Evolutionary conservation across 2,329 filamentous ascomycete genomes (phyloP).

Genomic region (Thielaviopsis ethacetica): DNA sequence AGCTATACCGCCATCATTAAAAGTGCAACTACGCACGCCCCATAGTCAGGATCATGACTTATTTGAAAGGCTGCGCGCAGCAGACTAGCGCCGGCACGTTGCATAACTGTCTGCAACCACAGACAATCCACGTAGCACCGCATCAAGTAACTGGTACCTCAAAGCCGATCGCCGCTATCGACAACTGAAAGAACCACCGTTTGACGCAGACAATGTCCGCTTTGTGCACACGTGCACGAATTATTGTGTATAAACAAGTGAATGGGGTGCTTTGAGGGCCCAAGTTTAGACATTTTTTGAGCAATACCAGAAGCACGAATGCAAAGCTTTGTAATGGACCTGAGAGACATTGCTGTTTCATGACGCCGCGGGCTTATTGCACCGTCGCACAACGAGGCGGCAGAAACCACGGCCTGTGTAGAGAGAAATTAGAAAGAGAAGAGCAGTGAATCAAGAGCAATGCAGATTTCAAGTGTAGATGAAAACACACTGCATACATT

Average conservation of each 20-base stretch:
- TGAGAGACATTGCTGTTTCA: background rate
- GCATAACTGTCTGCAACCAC: background rate
- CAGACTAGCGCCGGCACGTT: background rate
- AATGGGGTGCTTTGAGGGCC: too few relatives aligned
- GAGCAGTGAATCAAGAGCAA: background rate
- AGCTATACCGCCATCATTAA: background rate
- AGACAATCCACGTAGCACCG: background rate
- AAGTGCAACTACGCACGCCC: background rate
- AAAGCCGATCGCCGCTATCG: background rate
- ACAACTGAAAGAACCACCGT: background rate
- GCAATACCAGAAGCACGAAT: too few relatives aligned
- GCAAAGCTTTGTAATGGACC: background rate
- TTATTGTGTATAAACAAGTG: background rate
- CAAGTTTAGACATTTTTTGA: too few relatives aligned
- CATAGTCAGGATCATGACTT: background rate
- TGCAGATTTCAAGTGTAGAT: background rate
- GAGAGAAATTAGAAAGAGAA: background rate
- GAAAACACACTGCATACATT: background rate
- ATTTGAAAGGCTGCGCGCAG: background rate
- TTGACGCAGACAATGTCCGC: background rate
- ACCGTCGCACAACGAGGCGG: background rate
- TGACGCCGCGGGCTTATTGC: background rate
- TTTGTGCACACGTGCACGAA: background rate
- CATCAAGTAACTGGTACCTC: background rate
- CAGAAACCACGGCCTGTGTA: background rate